Conservation (phyloP, 2,329 filamentous ascomycete species). For the Aspergillus fischeri region DNA sequence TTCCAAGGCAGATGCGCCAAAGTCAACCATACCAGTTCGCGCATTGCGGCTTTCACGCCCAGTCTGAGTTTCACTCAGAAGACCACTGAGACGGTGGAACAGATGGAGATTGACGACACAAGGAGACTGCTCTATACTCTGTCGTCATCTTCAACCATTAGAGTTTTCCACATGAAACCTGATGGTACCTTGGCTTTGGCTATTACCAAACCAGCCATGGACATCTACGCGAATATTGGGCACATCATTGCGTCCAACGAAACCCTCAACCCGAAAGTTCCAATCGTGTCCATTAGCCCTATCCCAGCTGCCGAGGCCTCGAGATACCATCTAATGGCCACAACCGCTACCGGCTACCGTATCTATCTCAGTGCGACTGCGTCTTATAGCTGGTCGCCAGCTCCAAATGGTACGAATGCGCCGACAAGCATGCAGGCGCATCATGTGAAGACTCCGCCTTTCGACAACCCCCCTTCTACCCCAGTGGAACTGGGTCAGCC, state of each 20-base stretch:
- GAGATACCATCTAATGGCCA: constrained; percentile 82
- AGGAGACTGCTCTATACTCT: constrained; percentile 87
- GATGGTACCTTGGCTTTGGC: constrained; percentile 50
- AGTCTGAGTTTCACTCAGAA: constrained; percentile 39
- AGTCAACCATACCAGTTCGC: constrained; percentile 77
- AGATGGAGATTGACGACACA: constrained; percentile 85
- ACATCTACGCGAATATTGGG: constrained; percentile 66
- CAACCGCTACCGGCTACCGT: constrained; percentile 84
- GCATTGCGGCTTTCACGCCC: constrained; percentile 58
- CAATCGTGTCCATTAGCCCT: constrained; percentile 78
- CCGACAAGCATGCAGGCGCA: constrained; percentile 97
- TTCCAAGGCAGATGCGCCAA: constrained; percentile 85
- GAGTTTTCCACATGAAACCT: constrained; percentile 81
- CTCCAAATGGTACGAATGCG: constrained; percentile 59
- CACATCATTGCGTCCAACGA: constrained; percentile 75
- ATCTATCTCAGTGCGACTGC: constrained; percentile 89
- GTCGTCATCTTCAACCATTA: constrained; percentile 81
- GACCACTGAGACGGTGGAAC: constrained; percentile 61
- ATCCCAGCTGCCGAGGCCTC: constrained; percentile 79
- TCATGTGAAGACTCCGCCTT: constrained; percentile 89
- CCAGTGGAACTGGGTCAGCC: constrained; percentile 24
- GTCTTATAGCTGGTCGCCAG: constrained; percentile 53
- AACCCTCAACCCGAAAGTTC: constrained; percentile 65
- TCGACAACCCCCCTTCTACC: constrained; percentile 25
- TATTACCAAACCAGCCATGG: constrained; percentile 51